These are phyloP conservation scores for Nepenthes alata DNA, from an alignment of 179 eudicot species.

Conservation along the genomic window DNA sequence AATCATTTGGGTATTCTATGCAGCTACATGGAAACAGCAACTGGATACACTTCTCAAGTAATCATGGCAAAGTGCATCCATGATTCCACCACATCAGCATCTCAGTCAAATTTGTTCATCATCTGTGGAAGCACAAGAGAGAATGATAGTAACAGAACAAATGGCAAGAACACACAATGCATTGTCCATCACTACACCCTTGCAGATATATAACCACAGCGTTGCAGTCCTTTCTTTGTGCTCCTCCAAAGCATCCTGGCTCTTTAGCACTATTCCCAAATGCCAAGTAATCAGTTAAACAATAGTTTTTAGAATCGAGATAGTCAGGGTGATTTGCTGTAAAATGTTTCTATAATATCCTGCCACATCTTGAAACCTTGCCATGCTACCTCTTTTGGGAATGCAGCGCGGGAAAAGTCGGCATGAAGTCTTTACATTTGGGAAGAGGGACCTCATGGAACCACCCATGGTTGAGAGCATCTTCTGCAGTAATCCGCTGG, in stretches of 20 bases:
- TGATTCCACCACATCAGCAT: no score
- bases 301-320: background rate
- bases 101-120: background rate
- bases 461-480: conserved; percentile 35
- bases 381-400: conserved; percentile 15
- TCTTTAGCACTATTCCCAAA: background rate
- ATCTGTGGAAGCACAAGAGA: conserved; percentile 21
- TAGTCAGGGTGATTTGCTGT: background rate
- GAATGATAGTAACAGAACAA: conserved; percentile 5
- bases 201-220: no score
- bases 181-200: background rate
- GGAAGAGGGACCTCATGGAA: conserved; percentile 34
- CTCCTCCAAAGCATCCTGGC: no score
- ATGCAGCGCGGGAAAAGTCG: conserved; percentile 16
- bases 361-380: background rate
- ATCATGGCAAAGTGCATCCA: no score
- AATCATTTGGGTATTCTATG: no score
- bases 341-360: background rate
- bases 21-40: background rate
- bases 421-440: conserved; percentile 24
- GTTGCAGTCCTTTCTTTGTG: no score
- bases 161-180: background rate
- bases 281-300: background rate
- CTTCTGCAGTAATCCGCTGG: conserved; percentile 34
- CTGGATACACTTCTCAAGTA: no score